phyloP scores from a whole-genome alignment of 495 filamentous ascomycete species.

The Neurospora discreta region DNA sequence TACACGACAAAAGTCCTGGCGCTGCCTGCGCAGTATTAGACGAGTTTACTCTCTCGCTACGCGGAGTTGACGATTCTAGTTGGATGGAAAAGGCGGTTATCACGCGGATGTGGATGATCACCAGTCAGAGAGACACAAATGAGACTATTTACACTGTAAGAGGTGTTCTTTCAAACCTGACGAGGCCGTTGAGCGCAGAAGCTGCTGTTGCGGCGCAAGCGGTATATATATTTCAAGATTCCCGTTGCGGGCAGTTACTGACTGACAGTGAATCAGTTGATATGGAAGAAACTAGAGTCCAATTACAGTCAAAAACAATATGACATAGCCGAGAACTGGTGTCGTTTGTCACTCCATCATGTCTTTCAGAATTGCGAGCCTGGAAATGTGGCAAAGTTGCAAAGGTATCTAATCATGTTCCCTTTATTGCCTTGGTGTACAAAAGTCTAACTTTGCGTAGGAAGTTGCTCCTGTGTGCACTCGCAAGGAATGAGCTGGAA shows the following conservation, averaged over 20 bases:
- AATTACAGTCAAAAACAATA: slow-evolving; percentile 41
- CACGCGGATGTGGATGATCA: slow-evolving; percentile 48
- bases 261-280: slow-evolving; percentile 35
- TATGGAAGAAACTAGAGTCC: slow-evolving; percentile 66
- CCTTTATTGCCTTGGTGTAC: neutral
- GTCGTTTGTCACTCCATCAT: slow-evolving; percentile 51
- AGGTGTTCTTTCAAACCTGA: slow-evolving; percentile 10
- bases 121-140: slow-evolving; percentile 21
- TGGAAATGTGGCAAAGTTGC: slow-evolving; percentile 54
- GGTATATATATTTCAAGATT: slow-evolving; percentile 29
- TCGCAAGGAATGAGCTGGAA: slow-evolving; percentile 42
- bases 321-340: slow-evolving; percentile 56
- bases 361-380: slow-evolving; percentile 54
- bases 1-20: slow-evolving; percentile 42
- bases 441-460: slow-evolving; percentile 28
- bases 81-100: slow-evolving; percentile 58
- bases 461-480: slow-evolving; percentile 57
- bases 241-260: neutral
- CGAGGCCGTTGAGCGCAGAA: slow-evolving; percentile 34
- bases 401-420: slow-evolving; percentile 29
- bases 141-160: slow-evolving; percentile 12
- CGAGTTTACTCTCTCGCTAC: slow-evolving; percentile 42
- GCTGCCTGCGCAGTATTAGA: slow-evolving; percentile 46
- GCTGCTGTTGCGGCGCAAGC: slow-evolving; percentile 62
- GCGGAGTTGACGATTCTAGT: slow-evolving; percentile 30